Conservation (phyloP, 306 rosid genomes). For the Astragalus membranaceus region DNA sequence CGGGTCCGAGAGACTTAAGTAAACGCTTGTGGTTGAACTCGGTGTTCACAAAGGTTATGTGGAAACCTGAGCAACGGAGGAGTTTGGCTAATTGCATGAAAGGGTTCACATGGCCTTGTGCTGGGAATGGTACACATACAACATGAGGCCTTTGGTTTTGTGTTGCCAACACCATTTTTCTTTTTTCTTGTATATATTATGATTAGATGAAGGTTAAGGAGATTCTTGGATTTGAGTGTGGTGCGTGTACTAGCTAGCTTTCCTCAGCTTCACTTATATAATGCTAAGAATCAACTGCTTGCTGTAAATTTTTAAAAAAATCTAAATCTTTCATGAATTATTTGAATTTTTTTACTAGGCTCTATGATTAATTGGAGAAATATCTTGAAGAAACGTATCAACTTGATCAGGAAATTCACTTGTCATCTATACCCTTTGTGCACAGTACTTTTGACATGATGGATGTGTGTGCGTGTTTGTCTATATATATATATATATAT, state of each 20-base stretch:
- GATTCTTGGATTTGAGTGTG: background rate
- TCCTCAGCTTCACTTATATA: background rate
- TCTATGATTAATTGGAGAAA: too few species aligned
- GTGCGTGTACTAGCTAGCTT: background rate
- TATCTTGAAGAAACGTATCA: too few species aligned
- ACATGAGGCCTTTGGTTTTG: background rate
- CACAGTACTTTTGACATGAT: too few species aligned
- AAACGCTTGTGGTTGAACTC: constrained; percentile 9
- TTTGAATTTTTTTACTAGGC: too few species aligned
- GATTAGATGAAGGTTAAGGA: background rate
- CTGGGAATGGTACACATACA: constrained; percentile 14
- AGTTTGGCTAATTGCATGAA: constrained; percentile 13
- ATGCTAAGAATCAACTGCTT: background rate
- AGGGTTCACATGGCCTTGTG: constrained; percentile 11
- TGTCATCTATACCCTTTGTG: too few species aligned
- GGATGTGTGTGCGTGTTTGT: too few species aligned
- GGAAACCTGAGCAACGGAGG: background rate
- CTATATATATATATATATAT: too few species aligned
- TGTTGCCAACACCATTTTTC: background rate
- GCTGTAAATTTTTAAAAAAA: too few species aligned
- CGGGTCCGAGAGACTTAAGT: background rate
- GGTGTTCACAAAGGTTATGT: constrained; percentile 12
- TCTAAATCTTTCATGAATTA: too few species aligned
- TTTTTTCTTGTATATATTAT: background rate
- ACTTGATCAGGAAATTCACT: too few species aligned